These are phyloP conservation scores for Cenchrus purpureus DNA, from an alignment of 176 grass and related monocot genomes.

Conservation along the genomic window DNA sequence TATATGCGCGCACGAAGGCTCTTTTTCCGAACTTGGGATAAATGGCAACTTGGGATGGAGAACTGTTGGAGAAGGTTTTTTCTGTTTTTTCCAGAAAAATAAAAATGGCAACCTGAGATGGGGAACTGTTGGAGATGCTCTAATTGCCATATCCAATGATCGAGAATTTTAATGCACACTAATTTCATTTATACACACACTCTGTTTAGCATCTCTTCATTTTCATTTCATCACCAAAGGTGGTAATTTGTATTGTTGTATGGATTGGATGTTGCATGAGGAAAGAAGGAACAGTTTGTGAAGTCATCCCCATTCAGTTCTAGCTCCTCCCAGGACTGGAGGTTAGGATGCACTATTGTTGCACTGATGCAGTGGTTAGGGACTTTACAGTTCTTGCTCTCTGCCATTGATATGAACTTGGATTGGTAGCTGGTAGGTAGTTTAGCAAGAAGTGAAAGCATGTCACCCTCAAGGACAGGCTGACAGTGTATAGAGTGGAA, in stretches of 20 bases:
- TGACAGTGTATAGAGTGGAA: not conserved
- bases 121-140: too few species aligned
- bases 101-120: too few species aligned
- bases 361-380: not conserved
- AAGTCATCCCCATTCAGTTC: not conserved
- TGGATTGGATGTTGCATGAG: constrained; percentile 9
- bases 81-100: too few species aligned
- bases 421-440: not conserved
- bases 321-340: constrained; percentile 6
- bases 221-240: not conserved
- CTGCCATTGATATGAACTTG: not conserved
- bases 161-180: not conserved
- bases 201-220: constrained; percentile 7
- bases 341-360: too few species aligned
- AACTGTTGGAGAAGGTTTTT: too few species aligned
- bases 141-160: constrained; percentile 2
- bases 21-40: too few species aligned
- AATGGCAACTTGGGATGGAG: too few species aligned
- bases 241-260: not conserved
- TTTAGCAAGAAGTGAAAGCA: not conserved
- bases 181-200: constrained; percentile 16
- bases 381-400: not conserved
- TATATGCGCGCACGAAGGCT: too few species aligned
- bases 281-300: not conserved
- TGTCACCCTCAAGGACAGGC: not conserved